phyloP scores from a whole-genome alignment of 306 rosid genomes.

The peach (Prunus persica) region DNA sequence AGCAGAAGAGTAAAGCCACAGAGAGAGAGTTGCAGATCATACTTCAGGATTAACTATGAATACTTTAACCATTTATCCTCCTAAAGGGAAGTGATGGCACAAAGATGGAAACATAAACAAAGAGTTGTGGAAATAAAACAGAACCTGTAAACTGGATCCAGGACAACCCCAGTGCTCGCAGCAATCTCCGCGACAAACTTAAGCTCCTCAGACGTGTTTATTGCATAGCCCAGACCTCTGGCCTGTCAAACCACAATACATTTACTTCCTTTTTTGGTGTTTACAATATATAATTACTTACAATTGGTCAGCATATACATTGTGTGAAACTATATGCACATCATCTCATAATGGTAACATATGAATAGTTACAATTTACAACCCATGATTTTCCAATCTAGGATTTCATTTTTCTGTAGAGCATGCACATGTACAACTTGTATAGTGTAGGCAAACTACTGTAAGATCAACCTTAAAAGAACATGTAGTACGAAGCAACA shows the following conservation, averaged over 20 bases:
- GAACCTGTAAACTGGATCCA: conserved; percentile 94
- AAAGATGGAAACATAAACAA: neutral
- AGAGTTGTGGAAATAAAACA: neutral
- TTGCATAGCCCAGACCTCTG: conserved; percentile 90
- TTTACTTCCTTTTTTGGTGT: conserved; percentile 10
- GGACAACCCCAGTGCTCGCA: conserved; percentile 75
- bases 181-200: conserved; percentile 71
- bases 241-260: conserved; percentile 47
- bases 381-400: neutral
- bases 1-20: neutral
- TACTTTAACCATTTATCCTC: no score
- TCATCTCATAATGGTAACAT: neutral
- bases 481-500: neutral
- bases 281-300: neutral
- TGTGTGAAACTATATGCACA: neutral
- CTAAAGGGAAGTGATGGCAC: neutral
- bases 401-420: neutral
- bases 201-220: conserved; percentile 83
- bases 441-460: neutral
- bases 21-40: no score
- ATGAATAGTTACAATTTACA: neutral
- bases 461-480: neutral
- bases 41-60: no score
- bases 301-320: conserved; percentile 15
- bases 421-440: neutral